Evolutionary conservation across 2,329 filamentous ascomycete species (phyloP), one percentile per base, ranked within the genome.

Genomic region (Sphaerulina musiva): DNA sequence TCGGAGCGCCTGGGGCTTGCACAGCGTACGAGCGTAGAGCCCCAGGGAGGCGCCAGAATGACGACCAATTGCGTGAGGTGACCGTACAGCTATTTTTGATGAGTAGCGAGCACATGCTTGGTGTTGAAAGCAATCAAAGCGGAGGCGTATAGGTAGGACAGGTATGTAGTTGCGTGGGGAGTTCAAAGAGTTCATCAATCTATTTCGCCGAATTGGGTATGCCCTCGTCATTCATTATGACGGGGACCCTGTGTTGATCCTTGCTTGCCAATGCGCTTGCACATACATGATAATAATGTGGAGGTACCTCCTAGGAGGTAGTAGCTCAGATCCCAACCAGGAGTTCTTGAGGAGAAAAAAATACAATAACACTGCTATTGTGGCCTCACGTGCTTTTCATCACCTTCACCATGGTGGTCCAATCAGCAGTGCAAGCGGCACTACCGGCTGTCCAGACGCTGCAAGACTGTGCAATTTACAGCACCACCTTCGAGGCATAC

Each of bases 391-490:
- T 29, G 26, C 26, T 29, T 29, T 38, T 12, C 10, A 38, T 11
- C 34, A 10, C 34, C 34, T 11, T 11, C 34, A 38, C 34, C 12
- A 38, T 38, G 34, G 34, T 38, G 34, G 34, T 38, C 34, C 10
- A 11, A 11, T n/a, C 2, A 38, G 34, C 34, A 38, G 34, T n/a
- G 34, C 34, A 38, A 8, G 12, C 12, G 34, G 34, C 61, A 20
- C 48, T 95, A 17, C 89, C 90, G 5, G 71, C 78, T n/a, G 73
- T 95, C 61, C 80, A 81, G 60, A 79, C 81, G 38, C 75, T 93
- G 10, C 74, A 78, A 59, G 89, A 95, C 61, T 92, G 87, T 70
- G 82, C 86, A 62, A 84, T 90, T 70, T 95, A 84, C 71, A 75
- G 78, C 61, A 81, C 82, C 64, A 87, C 87, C 0, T 84, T 95